Percentiles rank a stretch among this genome's conserved stretches.
Conservation (phyloP, 345 rosid species). For the Brassica cretica region DNA sequence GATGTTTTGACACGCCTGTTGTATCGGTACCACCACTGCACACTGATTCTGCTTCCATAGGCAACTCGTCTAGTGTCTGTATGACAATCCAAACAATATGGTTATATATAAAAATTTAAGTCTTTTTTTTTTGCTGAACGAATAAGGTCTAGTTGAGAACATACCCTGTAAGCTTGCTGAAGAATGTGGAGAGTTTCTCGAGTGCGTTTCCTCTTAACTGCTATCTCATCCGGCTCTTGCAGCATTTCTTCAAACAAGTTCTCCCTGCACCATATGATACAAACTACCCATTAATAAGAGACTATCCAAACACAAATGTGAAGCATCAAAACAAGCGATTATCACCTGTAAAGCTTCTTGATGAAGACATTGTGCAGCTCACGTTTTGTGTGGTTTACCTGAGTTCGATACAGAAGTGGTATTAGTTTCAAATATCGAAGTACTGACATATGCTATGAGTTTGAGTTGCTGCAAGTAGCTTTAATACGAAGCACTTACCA, state of each 20-base stretch:
- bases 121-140: not conserved
- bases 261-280: conserved; percentile 59
- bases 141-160: conserved; percentile 33
- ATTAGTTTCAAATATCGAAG: not conserved
- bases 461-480: not conserved
- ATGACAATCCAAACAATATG: not conserved
- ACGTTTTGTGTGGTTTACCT: conserved; percentile 97
- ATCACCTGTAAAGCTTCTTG: conserved; percentile 92
- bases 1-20: conserved; percentile 75
- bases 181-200: conserved; percentile 83
- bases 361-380: conserved; percentile 95
- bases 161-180: conserved; percentile 89
- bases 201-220: conserved; percentile 77
- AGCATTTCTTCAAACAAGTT: conserved; percentile 98
- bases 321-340: not conserved
- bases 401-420: conserved; percentile 26
- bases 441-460: not conserved
- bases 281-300: not conserved
- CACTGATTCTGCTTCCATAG: conserved; percentile 83
- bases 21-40: conserved; percentile 60
- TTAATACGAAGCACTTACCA: conserved; percentile 48
- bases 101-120: not conserved
- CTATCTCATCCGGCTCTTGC: conserved; percentile 95
- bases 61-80: conserved; percentile 94
- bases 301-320: conserved; percentile 18